Percentiles rank a stretch among this genome's conserved stretches.
phyloP scores from a whole-genome alignment of 345 rosid genomes.

The Sonneratia alba region DNA sequence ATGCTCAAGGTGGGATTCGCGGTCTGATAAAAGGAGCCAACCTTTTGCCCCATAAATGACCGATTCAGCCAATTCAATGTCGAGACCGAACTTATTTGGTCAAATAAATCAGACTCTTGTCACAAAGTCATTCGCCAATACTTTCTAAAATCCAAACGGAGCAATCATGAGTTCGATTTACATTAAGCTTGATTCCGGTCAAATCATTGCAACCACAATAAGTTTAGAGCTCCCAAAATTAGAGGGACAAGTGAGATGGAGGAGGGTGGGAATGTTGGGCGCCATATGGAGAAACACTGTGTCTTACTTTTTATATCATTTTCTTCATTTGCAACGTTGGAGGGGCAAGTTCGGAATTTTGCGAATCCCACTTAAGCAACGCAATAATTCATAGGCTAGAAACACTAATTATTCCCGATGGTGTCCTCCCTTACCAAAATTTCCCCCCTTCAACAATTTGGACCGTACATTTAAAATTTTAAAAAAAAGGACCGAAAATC shows the following conservation, averaged over 20 bases:
- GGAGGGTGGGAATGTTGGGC: background rate
- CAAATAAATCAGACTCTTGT: too few relatives aligned
- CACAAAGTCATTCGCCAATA: too few relatives aligned
- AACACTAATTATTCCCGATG: background rate
- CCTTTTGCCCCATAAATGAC: too few relatives aligned
- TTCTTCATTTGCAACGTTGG: background rate
- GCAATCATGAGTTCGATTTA: too few relatives aligned
- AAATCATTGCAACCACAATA: too few relatives aligned
- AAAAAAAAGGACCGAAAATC: background rate
- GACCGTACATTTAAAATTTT: slow-evolving; percentile 10
- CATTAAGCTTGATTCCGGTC: too few relatives aligned
- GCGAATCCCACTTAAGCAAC: background rate
- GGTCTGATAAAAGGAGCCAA: too few relatives aligned
- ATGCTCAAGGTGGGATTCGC: too few relatives aligned
- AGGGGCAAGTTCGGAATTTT: background rate
- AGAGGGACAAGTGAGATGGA: background rate
- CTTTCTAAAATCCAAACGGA: too few relatives aligned
- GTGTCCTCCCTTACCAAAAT: background rate
- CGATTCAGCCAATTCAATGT: too few relatives aligned
- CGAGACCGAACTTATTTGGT: too few relatives aligned
- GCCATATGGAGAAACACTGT: too few relatives aligned
- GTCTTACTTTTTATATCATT: background rate
- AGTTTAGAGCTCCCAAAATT: background rate
- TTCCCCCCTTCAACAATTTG: background rate
- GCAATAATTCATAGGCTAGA: background rate